phyloP scores from a whole-genome alignment of 345 rosid genomes.

The Arabidopsis arenosa region DNA sequence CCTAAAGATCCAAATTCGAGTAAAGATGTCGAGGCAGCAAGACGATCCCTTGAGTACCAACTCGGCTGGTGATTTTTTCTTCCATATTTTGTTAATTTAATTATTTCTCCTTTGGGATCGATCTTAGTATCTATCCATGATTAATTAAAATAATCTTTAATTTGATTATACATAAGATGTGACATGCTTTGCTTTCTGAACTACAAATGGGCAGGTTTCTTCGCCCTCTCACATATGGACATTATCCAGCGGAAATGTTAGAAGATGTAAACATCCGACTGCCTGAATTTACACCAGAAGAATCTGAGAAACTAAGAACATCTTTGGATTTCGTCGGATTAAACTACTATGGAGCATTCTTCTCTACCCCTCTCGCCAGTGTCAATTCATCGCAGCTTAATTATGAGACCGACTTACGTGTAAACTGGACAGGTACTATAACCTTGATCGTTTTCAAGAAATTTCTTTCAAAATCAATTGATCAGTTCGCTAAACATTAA shows the following conservation, averaged over 20 bases:
- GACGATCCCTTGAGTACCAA: conserved; percentile 41
- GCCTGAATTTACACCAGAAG: conserved; percentile 20
- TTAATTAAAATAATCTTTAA: neutral
- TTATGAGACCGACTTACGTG: conserved; percentile 22
- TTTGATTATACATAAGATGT: neutral
- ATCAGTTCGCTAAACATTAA: neutral
- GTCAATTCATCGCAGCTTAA: conserved; percentile 28
- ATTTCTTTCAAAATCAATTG: neutral
- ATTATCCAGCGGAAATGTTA: conserved; percentile 36
- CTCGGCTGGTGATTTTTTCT: conserved; percentile 44
- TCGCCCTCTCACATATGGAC: conserved; percentile 40
- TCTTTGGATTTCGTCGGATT: conserved; percentile 46
- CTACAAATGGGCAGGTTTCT: conserved; percentile 38
- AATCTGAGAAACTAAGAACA: conserved; percentile 23
- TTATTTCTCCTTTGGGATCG: neutral
- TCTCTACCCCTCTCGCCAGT: conserved; percentile 29
- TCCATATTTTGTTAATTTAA: neutral
- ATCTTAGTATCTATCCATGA: neutral
- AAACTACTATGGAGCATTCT: conserved; percentile 48
- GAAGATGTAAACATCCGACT: neutral
- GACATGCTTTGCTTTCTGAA: neutral
- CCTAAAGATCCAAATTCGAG: conserved; percentile 34
- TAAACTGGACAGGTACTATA: conserved; percentile 38
- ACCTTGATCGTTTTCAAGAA: neutral
- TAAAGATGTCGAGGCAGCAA: conserved; percentile 33